Base-by-base conservation (phyloP, 2,329 filamentous ascomycete genomes). In the Capronia coronata region DNA sequence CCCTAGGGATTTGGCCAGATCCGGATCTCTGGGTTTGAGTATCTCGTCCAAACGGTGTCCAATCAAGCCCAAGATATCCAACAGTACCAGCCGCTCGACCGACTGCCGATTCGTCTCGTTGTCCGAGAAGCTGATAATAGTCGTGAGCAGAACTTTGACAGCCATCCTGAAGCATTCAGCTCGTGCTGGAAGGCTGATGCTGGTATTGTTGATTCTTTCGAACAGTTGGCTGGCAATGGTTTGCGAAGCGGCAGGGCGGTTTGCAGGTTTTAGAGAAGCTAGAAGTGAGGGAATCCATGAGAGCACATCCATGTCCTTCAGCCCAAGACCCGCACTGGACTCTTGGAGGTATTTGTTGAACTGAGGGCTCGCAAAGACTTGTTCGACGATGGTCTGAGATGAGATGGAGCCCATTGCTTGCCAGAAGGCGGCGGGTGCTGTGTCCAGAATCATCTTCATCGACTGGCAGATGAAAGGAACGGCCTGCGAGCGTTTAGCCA, bases 381-480 rank as follows among this genome's bases (percentile, higher is more conserved):
- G 79, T 63, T 96, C 89, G n/a, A 88, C 80, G 41, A 97, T 80
- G 27, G 84, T 81, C 35, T 83, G 82, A 2, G 88, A 84, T 1
- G 86, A 84, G 43, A 91, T 87, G 23, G 87, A 80, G 43, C 86
- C 83, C 69, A 94, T 84, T 1, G 88, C 84, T 60, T 88, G 84
- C 91, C 91, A 96, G 60, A 96, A 93, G 38, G 86, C 85, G 47
- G 78, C 78, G 0, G 88, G 78, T 0, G 87, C 84, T 60, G 86
- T 89, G 56, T 83, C 78, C 45, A 96, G 72, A 13, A 96, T 75
- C 10, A 73, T 74, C 38, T 79, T 80, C 53, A 95, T 77, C 1
- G 83, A 81, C 48, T 82, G 79, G 39, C 94, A 75, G 13, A 93
- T 73, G 50, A 83, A 76, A 10, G 82, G 74, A 51, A 94, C 73